These are phyloP conservation scores for Obelidium mucronatum DNA, from an alignment of 192 early-diverging fungal genomes.

Conservation along the genomic window DNA sequence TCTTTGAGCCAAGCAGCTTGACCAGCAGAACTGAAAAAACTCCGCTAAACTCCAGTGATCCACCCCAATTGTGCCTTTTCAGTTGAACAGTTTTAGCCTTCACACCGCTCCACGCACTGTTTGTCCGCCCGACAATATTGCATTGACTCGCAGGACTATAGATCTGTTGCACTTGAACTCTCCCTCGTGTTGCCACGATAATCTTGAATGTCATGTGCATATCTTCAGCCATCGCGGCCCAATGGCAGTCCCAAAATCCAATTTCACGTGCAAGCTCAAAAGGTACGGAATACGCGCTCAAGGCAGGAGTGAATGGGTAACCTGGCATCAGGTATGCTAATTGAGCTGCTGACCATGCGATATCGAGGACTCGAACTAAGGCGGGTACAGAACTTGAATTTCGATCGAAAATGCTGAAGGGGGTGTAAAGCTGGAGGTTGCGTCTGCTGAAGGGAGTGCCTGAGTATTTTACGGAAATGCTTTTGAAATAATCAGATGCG, in stretches of 20 bases:
- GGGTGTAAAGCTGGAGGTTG: background rate
- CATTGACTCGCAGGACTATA: constrained; percentile 64
- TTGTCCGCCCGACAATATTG: constrained; percentile 42
- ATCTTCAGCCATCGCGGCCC: constrained; percentile 58
- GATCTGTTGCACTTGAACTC: constrained; percentile 57
- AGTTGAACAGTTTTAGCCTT: constrained; percentile 8
- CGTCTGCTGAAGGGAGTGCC: background rate
- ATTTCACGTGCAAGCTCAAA: constrained; percentile 65
- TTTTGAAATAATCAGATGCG: constrained; percentile 60
- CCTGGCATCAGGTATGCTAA: constrained; percentile 63
- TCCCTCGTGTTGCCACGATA: constrained; percentile 64
- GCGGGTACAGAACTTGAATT: constrained; percentile 65
- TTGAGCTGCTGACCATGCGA: constrained; percentile 65
- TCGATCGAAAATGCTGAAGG: constrained; percentile 31
- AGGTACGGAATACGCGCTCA: constrained; percentile 68
- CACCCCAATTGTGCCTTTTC: constrained; percentile 24
- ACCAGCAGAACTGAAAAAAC: background rate
- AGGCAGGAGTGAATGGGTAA: constrained; percentile 59
- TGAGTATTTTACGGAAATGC: constrained; percentile 2
- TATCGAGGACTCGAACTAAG: constrained; percentile 68
- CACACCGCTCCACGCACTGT: constrained; percentile 34
- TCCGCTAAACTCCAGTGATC: constrained; percentile 1
- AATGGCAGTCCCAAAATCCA: constrained; percentile 67
- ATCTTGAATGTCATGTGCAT: constrained; percentile 39
- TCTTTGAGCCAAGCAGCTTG: background rate